These are phyloP conservation scores for Aspergillus wentii DNA, from an alignment of 495 filamentous ascomycete species.

Conservation along the genomic window DNA sequence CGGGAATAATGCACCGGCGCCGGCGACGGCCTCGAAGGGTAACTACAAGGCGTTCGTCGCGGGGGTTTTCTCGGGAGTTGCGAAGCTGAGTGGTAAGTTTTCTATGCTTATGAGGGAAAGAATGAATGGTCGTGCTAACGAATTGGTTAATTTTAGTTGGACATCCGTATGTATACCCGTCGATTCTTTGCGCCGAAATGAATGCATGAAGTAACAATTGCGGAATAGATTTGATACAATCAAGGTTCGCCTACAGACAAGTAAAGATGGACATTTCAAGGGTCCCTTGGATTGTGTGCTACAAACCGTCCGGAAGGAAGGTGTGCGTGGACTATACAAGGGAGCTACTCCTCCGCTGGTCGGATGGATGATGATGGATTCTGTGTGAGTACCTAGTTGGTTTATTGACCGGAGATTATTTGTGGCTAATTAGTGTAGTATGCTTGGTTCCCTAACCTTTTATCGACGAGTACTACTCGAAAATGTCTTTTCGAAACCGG, in stretches of 20 bases:
- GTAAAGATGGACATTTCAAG: constrained; percentile 65
- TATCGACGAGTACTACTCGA: constrained; percentile 79
- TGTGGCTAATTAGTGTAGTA: constrained; percentile 33
- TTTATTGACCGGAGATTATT: neutral
- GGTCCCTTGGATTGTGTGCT: constrained; percentile 85
- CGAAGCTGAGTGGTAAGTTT: constrained; percentile 75
- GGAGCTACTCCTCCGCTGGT: constrained; percentile 83
- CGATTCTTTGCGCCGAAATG: too few relatives aligned
- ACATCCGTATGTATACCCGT: constrained; percentile 65
- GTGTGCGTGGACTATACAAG: constrained; percentile 77
- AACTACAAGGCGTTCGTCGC: constrained; percentile 92
- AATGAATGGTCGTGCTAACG: constrained; percentile 9
- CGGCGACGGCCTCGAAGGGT: constrained; percentile 19
- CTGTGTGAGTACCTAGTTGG: constrained; percentile 44
- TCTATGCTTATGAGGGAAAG: neutral
- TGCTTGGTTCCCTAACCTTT: constrained; percentile 87
- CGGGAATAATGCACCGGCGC: constrained; percentile 1
- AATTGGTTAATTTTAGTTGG: constrained; percentile 43
- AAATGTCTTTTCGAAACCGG: constrained; percentile 64
- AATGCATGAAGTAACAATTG: too few relatives aligned
- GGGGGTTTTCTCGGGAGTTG: constrained; percentile 87
- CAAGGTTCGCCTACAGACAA: constrained; percentile 95
- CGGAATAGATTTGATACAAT: constrained; percentile 76
- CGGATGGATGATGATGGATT: constrained; percentile 99
- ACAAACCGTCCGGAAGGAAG: constrained; percentile 76